phyloP scores from a whole-genome alignment of 805 yeast genomes.

The Cyberlindnera subsufficiens region DNA sequence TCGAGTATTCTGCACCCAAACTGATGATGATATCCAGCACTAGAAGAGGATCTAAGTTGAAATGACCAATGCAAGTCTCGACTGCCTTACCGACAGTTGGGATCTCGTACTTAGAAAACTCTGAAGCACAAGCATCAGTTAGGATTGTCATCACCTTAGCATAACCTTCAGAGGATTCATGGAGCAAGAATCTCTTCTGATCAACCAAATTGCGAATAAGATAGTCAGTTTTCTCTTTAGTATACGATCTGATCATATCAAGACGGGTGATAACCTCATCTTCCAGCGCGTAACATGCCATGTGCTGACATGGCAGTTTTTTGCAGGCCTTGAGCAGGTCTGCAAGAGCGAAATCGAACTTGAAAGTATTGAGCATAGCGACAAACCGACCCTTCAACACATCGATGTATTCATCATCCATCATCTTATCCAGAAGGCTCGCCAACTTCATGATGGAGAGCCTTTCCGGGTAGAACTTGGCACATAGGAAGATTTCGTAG shows the following conservation, averaged over 20 bases:
- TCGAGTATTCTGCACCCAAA: slow-evolving; percentile 40
- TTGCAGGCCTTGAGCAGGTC: slow-evolving; percentile 22
- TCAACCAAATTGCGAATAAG: slow-evolving; percentile 6
- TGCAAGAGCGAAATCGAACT: slow-evolving; percentile 17
- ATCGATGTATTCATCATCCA: slow-evolving; percentile 4
- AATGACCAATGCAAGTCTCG: slow-evolving; percentile 64
- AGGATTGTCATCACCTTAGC: slow-evolving; percentile 53
- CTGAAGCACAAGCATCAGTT: slow-evolving; percentile 33
- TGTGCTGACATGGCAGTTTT: slow-evolving; percentile 16
- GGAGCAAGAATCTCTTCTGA: slow-evolving; percentile 53
- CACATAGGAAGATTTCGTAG: slow-evolving; percentile 18
- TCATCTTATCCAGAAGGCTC: slow-evolving; percentile 15
- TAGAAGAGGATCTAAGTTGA: slow-evolving; percentile 65
- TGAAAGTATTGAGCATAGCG: slow-evolving; percentile 25
- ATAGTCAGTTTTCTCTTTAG: slow-evolving; percentile 1
- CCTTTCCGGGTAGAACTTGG: slow-evolving; percentile 14
- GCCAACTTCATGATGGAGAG: slow-evolving; percentile 4
- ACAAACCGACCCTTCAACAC: slow-evolving; percentile 24
- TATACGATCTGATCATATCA: not conserved
- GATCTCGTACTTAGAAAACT: slow-evolving; percentile 36
- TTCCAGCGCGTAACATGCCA: slow-evolving; percentile 13
- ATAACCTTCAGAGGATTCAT: slow-evolving; percentile 78
- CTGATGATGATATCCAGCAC: slow-evolving; percentile 59
- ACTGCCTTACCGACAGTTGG: slow-evolving; percentile 41
- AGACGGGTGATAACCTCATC: slow-evolving; percentile 15